These are phyloP conservation scores for Amanita inopinata DNA, from an alignment of 768 basidiomycete genomes.

Conservation along the genomic window DNA sequence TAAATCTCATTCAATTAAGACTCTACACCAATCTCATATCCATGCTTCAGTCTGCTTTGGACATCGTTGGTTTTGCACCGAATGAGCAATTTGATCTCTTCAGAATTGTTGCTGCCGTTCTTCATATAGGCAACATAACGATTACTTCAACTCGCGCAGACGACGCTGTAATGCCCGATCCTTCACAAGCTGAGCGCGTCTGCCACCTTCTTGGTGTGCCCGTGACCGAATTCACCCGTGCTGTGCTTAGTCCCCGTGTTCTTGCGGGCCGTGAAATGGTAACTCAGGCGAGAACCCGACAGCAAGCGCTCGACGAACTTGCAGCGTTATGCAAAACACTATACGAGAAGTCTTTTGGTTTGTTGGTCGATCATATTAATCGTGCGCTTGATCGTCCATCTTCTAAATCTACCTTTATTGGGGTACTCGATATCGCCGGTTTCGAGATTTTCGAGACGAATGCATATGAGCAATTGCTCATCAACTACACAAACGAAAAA, in stretches of 20 bases:
- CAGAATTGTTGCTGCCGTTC: constrained; percentile 85
- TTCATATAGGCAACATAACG: constrained; percentile 91
- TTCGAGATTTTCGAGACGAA: constrained; percentile 97
- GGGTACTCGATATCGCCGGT: constrained; percentile 97
- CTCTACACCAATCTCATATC: constrained; percentile 6
- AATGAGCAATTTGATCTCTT: constrained; percentile 88
- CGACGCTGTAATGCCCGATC: constrained; percentile 68
- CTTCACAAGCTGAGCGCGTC: constrained; percentile 79
- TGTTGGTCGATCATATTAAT: constrained; percentile 92
- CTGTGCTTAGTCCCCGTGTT: constrained; percentile 80
- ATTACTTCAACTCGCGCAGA: constrained; percentile 74
- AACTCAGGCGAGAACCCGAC: constrained; percentile 80
- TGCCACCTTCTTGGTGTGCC: constrained; percentile 90
- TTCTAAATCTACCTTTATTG: constrained; percentile 89
- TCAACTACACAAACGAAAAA: constrained; percentile 99
- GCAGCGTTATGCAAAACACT: constrained; percentile 87
- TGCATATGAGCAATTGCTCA: constrained; percentile 93
- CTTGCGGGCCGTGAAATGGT: constrained; percentile 98
- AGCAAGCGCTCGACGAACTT: constrained; percentile 90
- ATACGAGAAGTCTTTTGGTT: constrained; percentile 95
- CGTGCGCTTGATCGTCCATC: constrained; percentile 88
- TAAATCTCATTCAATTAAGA: constrained; percentile 20
- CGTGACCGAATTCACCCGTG: constrained; percentile 78
- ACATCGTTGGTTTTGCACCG: constrained; percentile 80
- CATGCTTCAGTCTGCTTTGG: constrained; percentile 56